Base-by-base conservation (phyloP, 176 grass and related monocot genomes). In the Musa itinerans region DNA sequence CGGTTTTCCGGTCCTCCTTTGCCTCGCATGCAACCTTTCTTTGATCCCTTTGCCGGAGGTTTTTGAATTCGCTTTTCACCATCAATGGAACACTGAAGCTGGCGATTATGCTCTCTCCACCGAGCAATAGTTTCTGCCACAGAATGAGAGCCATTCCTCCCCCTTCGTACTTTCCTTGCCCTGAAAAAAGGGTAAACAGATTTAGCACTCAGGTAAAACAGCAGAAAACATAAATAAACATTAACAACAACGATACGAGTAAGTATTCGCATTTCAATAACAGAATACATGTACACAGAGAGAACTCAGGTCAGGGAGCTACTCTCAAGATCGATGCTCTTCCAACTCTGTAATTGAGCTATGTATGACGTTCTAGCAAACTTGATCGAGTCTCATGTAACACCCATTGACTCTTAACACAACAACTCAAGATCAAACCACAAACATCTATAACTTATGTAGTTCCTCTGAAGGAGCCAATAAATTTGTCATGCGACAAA, bases 1-100 rank as follows among this genome's bases (percentile, higher is more conserved):
- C 80, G 68, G 69, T 99, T 99, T 10, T 94, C 90, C 15, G 90
- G 95, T 2, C 90, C 95, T 15, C 95, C 95, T 87, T 99, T 99
- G 50, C 95, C 95, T 63, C 76, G 78, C 95, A 99, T 99, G 57
- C 95, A 99, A 2, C 95, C 95, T 68, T 99, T 99, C 75, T 89
- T 99, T 1, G 95, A 99, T 54, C 95, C 94, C 69, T 89, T 98
- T 16, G 95, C 95, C 50, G 95, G 88, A 54, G 86, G 86, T 53
- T 83, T 94, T 21, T 73, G 81, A 21, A 69, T 2, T 0, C 17
- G 76, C 53, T 82, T 86, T 1, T 78, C 26, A 10, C 50, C 27
- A 5, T 69, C 50, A 17, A 73, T 29, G 68, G 56, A 54, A 12
- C 26, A 70, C 25, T 87, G 80, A 11, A 85, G 54, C 9, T 85